phyloP scores from a whole-genome alignment of 2,329 filamentous ascomycete genomes.

The Ophiobolus disseminans region DNA sequence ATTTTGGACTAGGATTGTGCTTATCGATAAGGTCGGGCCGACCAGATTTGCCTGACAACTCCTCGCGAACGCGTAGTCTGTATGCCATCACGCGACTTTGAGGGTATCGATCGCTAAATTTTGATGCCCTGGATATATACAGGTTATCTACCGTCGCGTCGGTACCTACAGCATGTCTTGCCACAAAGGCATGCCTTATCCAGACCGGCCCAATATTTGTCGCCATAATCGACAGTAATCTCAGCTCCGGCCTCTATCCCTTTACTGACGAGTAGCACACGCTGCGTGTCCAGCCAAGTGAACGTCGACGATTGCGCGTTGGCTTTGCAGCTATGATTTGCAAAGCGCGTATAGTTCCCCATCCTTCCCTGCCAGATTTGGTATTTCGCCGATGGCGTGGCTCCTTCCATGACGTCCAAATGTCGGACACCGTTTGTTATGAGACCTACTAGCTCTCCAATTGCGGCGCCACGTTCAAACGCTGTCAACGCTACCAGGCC shows the following conservation, averaged over 20 bases:
- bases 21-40: constrained; percentile 39
- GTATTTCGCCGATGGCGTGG: constrained; percentile 61
- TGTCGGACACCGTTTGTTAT: constrained; percentile 61
- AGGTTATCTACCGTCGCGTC: constrained; percentile 9
- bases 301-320: constrained; percentile 66
- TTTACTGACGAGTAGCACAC: constrained; percentile 63
- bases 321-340: constrained; percentile 65
- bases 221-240: constrained; percentile 66
- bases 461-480: constrained; percentile 60
- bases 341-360: constrained; percentile 66
- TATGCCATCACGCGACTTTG: no score
- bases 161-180: constrained; percentile 60
- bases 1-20: constrained; percentile 33
- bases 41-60: background rate
- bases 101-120: no score
- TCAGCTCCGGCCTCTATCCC: constrained; percentile 62
- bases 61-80: background rate
- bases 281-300: constrained; percentile 63
- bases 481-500: constrained; percentile 56
- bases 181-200: constrained; percentile 64
- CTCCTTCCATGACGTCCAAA: constrained; percentile 62
- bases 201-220: constrained; percentile 64
- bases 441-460: constrained; percentile 64
- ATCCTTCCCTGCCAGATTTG: constrained; percentile 65
- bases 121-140: background rate